A percentile compares a stretch with the other conserved stretches of the same genome.
These are phyloP conservation scores for Dactylellina cionopaga DNA, from an alignment of 2,329 filamentous ascomycete species.

Conservation along the genomic window DNA sequence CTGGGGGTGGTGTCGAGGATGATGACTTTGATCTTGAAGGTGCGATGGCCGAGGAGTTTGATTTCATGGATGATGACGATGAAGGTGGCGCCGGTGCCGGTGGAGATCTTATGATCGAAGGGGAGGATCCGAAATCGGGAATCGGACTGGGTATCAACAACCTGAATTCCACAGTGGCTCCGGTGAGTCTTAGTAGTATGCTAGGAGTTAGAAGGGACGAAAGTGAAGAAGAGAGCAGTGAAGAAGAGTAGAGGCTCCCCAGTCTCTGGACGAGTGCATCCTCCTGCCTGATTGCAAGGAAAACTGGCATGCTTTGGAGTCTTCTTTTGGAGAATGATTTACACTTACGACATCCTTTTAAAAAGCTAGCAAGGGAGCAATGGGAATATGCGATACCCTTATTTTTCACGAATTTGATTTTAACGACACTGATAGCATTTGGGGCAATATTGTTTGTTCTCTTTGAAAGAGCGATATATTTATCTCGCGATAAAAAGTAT, in stretches of 20 bases:
- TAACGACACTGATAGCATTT: no score
- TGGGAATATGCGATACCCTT: slow-evolving; percentile 28
- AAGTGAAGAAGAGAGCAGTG: slow-evolving; percentile 45
- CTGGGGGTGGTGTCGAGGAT: slow-evolving; percentile 25
- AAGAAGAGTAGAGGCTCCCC: slow-evolving; percentile 48
- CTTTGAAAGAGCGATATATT: not conserved
- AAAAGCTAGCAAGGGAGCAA: not conserved
- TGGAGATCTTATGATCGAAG: slow-evolving; percentile 39
- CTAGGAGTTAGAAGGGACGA: slow-evolving; percentile 30
- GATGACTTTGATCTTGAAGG: slow-evolving; percentile 32
- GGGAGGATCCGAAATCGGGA: slow-evolving; percentile 26
- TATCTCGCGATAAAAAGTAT: slow-evolving; percentile 18
- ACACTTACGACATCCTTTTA: slow-evolving; percentile 21
- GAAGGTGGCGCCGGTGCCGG: slow-evolving; percentile 18
- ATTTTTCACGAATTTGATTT: slow-evolving; percentile 2
- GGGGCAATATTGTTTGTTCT: not conserved
- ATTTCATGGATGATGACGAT: slow-evolving; percentile 23
- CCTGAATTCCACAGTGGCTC: not conserved
- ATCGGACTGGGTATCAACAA: slow-evolving; percentile 38
- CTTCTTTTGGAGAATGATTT: slow-evolving; percentile 11
- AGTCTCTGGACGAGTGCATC: not conserved
- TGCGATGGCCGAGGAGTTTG: slow-evolving; percentile 33
- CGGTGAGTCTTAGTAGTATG: slow-evolving; percentile 32
- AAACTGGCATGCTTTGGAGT: not conserved
- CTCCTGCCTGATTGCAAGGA: not conserved